phyloP scores from a whole-genome alignment of 129 eudicot genomes.

The carrot (Daucus carota) region DH1_v3.0 NC_030381.2:37851501-37852000 shows the following conservation, averaged over 20 bases:
- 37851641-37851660: conserved; percentile 14
- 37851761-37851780: conserved; percentile 25
- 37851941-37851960: conserved; percentile 15
- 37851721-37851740: conserved; percentile 16
- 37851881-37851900: conserved; percentile 30
- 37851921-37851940: conserved; percentile 70
- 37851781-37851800: conserved; percentile 38
- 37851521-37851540: conserved; percentile 95
- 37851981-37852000: neutral
- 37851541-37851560: conserved; percentile 98
- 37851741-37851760: conserved; percentile 14
- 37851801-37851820: conserved; percentile 59
- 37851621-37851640: conserved; percentile 44
- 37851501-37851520: conserved; percentile 89
- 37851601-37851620: conserved; percentile 16
- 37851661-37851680: conserved; percentile 11
- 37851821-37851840: conserved; percentile 71
- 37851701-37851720: conserved; percentile 26
- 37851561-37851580: conserved; percentile 49
- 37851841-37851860: conserved; percentile 43
- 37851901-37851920: conserved; percentile 60
- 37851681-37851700: conserved; percentile 22
- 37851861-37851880: conserved; percentile 26
- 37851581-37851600: conserved; percentile 19
- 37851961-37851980: neutral